Evolutionary conservation across 805 yeast genomes (phyloP).

Genomic region (Sugiyamaella marilandica): DNA sequence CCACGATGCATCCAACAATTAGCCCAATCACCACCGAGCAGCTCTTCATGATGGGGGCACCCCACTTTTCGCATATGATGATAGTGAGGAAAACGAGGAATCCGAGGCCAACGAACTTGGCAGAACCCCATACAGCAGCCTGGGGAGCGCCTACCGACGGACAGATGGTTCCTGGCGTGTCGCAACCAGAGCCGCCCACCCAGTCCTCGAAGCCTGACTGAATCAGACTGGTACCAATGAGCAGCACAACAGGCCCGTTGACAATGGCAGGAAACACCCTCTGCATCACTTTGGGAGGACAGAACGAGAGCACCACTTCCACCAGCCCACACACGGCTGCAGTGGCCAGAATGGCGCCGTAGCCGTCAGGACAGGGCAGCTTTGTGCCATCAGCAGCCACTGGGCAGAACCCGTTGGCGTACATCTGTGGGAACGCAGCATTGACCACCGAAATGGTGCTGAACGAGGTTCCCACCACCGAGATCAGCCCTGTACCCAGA

Average conservation of each 20-base stretch:
- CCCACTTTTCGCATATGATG: conserved; percentile 75
- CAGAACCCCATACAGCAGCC: conserved; percentile 74
- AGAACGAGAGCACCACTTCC: conserved; percentile 67
- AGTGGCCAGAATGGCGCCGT: conserved; percentile 81
- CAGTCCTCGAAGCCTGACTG: conserved; percentile 75
- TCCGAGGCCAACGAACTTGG: conserved; percentile 81
- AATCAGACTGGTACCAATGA: conserved; percentile 71
- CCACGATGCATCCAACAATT: conserved; percentile 84
- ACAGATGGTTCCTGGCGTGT: conserved; percentile 36
- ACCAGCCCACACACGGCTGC: conserved; percentile 72
- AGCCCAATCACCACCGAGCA: conserved; percentile 88
- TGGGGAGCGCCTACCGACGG: conserved; percentile 50
- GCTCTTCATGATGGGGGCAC: conserved; percentile 90
- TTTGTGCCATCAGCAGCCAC: conserved; percentile 55
- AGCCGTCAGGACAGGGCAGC: conserved; percentile 84
- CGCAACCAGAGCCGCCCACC: conserved; percentile 74
- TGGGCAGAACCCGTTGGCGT: conserved; percentile 64
- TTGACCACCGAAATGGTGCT: conserved; percentile 79
- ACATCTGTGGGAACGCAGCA: conserved; percentile 77
- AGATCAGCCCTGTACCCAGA: conserved; percentile 81
- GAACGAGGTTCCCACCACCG: conserved; percentile 89
- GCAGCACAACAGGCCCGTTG: conserved; percentile 86
- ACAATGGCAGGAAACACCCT: conserved; percentile 82
- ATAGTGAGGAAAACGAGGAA: conserved; percentile 74
- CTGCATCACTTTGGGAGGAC: conserved; percentile 69